These are phyloP conservation scores for Colletotrichum orchidophilum DNA, from an alignment of 2,329 filamentous ascomycete species.

Conservation along the genomic window DNA sequence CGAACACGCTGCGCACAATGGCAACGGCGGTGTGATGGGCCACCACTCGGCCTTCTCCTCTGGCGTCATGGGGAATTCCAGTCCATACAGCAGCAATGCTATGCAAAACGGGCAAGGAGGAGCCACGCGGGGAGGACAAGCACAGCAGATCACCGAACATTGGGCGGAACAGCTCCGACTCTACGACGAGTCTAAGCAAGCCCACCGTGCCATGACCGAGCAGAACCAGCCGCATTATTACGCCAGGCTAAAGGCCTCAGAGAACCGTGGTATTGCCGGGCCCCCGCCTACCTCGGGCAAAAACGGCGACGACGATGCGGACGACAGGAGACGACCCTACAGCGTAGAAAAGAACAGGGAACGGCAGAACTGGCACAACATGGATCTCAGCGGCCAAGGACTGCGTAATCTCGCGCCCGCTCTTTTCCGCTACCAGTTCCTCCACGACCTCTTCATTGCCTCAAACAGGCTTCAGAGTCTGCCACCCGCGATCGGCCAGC, in stretches of 20 bases:
- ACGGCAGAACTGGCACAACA: conserved; percentile 87
- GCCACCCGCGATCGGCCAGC: conserved; percentile 82
- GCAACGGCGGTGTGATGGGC: conserved; percentile 62
- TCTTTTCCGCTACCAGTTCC: conserved; percentile 87
- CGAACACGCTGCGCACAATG: conserved; percentile 64
- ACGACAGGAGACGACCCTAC: conserved; percentile 68
- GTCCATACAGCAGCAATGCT: conserved; percentile 63
- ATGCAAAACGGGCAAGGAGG: conserved; percentile 67
- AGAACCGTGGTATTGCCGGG: conserved; percentile 73
- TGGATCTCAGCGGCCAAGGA: conserved; percentile 97
- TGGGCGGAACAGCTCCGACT: conserved; percentile 90
- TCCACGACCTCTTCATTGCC: conserved; percentile 91
- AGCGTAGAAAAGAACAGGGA: conserved; percentile 73
- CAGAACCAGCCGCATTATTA: conserved; percentile 76
- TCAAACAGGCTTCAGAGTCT: conserved; percentile 88
- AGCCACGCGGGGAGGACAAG: conserved; percentile 58
- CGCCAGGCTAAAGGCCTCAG: conserved; percentile 74
- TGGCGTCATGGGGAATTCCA: conserved; percentile 71
- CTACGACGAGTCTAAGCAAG: conserved; percentile 79
- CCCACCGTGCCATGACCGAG: conserved; percentile 75
- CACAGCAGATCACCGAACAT: conserved; percentile 69
- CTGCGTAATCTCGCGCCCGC: conserved; percentile 81
- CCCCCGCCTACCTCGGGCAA: conserved; percentile 60
- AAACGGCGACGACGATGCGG: conserved; percentile 61
- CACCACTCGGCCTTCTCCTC: conserved; percentile 72